Evolutionary conservation across 169 alveolate genomes (phyloP).

Genomic region (Plasmodium adleri): DNA sequence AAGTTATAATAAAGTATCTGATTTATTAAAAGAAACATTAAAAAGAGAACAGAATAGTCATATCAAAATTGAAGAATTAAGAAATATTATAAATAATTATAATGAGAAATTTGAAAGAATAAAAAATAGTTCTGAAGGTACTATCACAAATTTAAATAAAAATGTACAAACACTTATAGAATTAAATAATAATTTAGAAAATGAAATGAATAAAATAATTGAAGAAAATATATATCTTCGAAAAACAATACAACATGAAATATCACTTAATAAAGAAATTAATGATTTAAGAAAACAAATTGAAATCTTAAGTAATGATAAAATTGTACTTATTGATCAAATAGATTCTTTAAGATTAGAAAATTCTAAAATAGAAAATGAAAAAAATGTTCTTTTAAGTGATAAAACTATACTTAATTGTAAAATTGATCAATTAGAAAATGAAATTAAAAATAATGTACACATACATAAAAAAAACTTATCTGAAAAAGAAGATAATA

Average conservation of each 20-base stretch:
- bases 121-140: conserved; percentile 73
- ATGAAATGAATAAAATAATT: conserved; percentile 67
- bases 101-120: conserved; percentile 61
- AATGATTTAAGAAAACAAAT: conserved; percentile 57
- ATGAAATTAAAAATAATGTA: conserved; percentile 37
- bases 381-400: conserved; percentile 67
- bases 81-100: conserved; percentile 58
- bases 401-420: conserved; percentile 67
- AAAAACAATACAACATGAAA: conserved; percentile 51
- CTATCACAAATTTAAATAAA: conserved; percentile 64
- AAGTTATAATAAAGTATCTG: conserved; percentile 67
- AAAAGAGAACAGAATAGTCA: conserved; percentile 71
- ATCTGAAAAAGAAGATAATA: conserved; percentile 9
- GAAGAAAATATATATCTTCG: conserved; percentile 55
- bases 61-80: conserved; percentile 68
- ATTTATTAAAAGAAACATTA: conserved; percentile 56
- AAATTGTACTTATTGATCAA: conserved; percentile 27
- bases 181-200: conserved; percentile 54
- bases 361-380: conserved; percentile 72
- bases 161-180: conserved; percentile 67
- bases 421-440: conserved; percentile 72
- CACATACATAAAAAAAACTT: not conserved
- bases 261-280: conserved; percentile 56
- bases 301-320: conserved; percentile 62
- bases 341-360: conserved; percentile 66